Base-by-base conservation (phyloP, 2,329 filamentous ascomycete species). In the Trichoderma citrinoviride region DNA sequence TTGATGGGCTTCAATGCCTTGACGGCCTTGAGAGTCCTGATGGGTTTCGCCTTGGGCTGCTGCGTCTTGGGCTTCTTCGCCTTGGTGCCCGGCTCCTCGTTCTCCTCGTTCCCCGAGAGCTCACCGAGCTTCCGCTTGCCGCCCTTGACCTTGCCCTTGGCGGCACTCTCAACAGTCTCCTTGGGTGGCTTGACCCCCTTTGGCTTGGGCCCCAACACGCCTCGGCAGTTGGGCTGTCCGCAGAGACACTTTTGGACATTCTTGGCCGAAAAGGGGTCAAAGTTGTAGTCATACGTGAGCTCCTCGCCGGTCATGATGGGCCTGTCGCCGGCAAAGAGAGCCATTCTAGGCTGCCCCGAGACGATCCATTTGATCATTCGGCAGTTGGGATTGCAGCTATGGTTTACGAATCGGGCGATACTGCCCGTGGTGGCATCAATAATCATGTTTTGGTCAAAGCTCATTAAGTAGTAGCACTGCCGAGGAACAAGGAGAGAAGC, bases 301-400 rank as follows among this genome's bases (percentile, higher is more conserved):
- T 99, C 95, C 68, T 98, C 93, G 25, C 95, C 95, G 12, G 93
- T 97, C 87, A 91, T 91, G 74, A 99, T 94, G 15, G 92, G 92
- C 54, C 84, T 83, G 71, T 96, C 90, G 37, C 94, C 94, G 14
- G 95, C 95, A 75, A 99, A 99, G 1, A 99, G 85, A 17, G 93
- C 95, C 92, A 99, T 98, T 64, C 95, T 88, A 47, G 94, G 94
- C 76, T 96, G 93, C 29, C 93, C 93, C 55, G 89, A 89, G 62
- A 99, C 95, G 67, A 93, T 94, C 92, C 93, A 97, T 77, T 97
- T 98, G 73, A 96, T 92, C 93, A 99, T 98, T 68, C 90, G 87
- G 78, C 94, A 98, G 75, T 99, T 99, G 3, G 95, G 95, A 65
- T 91, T 90, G 78, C 95, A 99, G 19, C 93, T 97, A 77, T 99